These are phyloP conservation scores for Coprinellus micaceus DNA, from an alignment of 768 basidiomycete species.

Conservation along the genomic window DNA sequence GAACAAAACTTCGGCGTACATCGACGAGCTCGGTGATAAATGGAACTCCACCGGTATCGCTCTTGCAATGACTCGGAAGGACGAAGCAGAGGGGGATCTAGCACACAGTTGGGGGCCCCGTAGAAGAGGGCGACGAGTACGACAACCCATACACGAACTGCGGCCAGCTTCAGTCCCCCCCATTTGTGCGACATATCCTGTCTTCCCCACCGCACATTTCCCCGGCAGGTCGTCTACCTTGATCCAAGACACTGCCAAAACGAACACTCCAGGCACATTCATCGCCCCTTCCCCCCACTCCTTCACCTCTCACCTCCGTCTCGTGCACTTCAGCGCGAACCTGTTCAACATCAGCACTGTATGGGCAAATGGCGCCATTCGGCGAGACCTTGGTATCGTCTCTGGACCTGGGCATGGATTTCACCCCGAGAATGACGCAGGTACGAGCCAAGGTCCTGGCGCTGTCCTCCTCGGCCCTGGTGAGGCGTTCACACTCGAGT, in stretches of 20 bases:
- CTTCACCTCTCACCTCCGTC: conserved; percentile 34
- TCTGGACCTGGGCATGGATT: not conserved
- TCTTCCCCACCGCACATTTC: not conserved
- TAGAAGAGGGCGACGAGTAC: not conserved
- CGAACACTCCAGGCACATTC: conserved; percentile 20
- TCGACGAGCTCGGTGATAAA: too few relatives aligned
- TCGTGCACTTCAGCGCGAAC: conserved; percentile 35
- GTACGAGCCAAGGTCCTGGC: conserved; percentile 14
- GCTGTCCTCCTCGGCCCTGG: conserved; percentile 33
- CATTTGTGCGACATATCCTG: not conserved
- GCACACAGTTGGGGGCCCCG: conserved; percentile 26
- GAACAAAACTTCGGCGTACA: too few relatives aligned
- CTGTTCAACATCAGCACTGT: conserved; percentile 36
- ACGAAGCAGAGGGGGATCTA: conserved; percentile 14
- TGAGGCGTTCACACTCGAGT: conserved; percentile 35
- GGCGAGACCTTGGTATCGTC: too few relatives aligned
- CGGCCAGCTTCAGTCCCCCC: not conserved
- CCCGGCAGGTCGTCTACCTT: too few relatives aligned
- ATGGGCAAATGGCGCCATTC: conserved; percentile 31
- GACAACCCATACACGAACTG: not conserved
- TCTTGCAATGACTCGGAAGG: conserved; percentile 34
- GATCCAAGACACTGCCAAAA: not conserved
- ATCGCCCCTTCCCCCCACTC: conserved; percentile 31
- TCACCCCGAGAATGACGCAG: too few relatives aligned
- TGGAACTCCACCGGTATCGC: conserved; percentile 41